These are phyloP conservation scores for Phytophthora pisi DNA, from an alignment of 352 stramenopile genomes.

Conservation along the genomic window DNA sequence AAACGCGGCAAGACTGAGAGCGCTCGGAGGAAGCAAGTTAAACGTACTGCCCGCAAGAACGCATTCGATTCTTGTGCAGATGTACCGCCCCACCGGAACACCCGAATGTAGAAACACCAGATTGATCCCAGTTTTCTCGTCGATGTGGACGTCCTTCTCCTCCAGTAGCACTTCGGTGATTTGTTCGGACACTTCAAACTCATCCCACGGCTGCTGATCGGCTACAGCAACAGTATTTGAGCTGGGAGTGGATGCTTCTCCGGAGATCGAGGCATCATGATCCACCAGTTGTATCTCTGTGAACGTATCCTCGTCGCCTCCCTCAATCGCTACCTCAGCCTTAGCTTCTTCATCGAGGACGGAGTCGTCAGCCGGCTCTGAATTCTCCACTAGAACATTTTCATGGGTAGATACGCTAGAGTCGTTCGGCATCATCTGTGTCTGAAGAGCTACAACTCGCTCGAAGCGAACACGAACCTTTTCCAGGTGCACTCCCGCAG, in stretches of 20 bases:
- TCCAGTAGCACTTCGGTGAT: slow-evolving; percentile 43
- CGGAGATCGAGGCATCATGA: neutral
- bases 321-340: neutral
- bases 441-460: neutral
- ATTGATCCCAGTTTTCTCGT: slow-evolving; percentile 59
- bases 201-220: neutral
- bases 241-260: neutral
- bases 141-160: slow-evolving; percentile 62
- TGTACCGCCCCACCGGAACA: slow-evolving; percentile 56
- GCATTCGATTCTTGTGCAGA: slow-evolving; percentile 62
- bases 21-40: slow-evolving; percentile 38
- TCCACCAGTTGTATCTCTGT: neutral
- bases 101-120: slow-evolving; percentile 54
- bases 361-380: slow-evolving; percentile 2
- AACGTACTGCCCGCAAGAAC: slow-evolving; percentile 62
- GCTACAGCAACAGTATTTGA: slow-evolving; percentile 1
- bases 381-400: neutral
- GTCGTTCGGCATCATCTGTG: neutral
- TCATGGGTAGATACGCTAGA: neutral
- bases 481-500: slow-evolving; percentile 61
- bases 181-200: neutral
- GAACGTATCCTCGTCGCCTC: neutral
- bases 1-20: slow-evolving; percentile 46
- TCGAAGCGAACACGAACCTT: slow-evolving; percentile 55
- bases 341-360: slow-evolving; percentile 3